A percentile compares a stretch with the other conserved stretches of the same genome.
Conservation (phyloP, 768 basidiomycete genomes). For the Termitomyces sp. region DNA sequence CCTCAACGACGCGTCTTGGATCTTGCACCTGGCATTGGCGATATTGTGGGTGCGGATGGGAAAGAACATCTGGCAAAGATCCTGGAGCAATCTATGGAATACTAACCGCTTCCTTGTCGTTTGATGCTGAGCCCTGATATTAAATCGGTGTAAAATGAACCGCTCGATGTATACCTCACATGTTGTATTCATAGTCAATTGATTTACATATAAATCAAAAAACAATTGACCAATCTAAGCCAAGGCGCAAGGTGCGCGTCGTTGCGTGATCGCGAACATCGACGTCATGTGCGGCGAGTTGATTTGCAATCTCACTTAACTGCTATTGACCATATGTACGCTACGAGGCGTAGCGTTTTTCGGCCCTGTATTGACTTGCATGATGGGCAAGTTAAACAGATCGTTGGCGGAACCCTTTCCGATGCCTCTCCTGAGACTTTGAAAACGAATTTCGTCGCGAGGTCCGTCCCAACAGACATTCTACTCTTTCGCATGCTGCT, state of each 20-base stretch:
- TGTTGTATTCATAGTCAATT: background rate
- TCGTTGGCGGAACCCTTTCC: constrained; percentile 91
- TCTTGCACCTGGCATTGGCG: constrained; percentile 86
- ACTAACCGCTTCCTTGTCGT: constrained; percentile 29
- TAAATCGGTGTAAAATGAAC: background rate
- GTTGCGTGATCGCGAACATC: background rate
- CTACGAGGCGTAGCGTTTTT: constrained; percentile 51
- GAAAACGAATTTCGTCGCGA: constrained; percentile 89
- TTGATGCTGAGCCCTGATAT: constrained; percentile 7
- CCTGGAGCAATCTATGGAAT: constrained; percentile 74
- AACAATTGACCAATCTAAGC: background rate
- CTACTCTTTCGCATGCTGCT: constrained; percentile 10
- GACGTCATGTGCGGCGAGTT: background rate
- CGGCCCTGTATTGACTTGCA: constrained; percentile 97
- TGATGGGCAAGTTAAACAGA: constrained; percentile 94
- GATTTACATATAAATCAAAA: background rate
- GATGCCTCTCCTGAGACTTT: constrained; percentile 55
- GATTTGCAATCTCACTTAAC: background rate
- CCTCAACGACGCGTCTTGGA: constrained; percentile 92
- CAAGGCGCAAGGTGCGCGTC: background rate
- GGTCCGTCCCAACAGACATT: constrained; percentile 38
- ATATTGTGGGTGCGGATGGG: constrained; percentile 79
- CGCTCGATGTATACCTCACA: background rate
- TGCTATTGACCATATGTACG: constrained; percentile 20
- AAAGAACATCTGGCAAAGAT: constrained; percentile 77